phyloP scores from a whole-genome alignment of 2,329 filamentous ascomycete species.

The Colletotrichum liriopes region DNA sequence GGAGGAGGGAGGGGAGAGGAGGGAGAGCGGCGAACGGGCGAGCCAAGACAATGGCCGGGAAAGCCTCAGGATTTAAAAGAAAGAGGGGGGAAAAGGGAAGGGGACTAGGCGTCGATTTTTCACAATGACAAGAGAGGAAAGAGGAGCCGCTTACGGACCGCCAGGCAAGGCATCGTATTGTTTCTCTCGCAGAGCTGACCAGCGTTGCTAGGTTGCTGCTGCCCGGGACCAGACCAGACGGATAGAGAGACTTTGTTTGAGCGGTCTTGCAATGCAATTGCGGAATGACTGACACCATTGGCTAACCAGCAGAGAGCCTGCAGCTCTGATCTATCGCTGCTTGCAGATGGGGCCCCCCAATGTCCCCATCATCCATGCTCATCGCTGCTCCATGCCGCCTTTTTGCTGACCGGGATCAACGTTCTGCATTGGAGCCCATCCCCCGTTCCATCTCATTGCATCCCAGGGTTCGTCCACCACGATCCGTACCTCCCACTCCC shows the following conservation, averaged over 20 bases:
- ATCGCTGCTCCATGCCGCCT: neutral
- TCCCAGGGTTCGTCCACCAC: neutral
- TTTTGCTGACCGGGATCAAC: constrained; percentile 26
- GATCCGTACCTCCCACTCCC: no score
- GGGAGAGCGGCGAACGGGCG: constrained; percentile 11
- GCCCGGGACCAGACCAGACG: neutral
- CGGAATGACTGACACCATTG: constrained; percentile 28
- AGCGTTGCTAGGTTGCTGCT: neutral
- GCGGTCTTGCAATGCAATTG: neutral
- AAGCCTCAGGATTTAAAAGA: constrained; percentile 30
- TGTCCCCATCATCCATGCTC: constrained; percentile 8
- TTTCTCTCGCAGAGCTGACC: constrained; percentile 16
- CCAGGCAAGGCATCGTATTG: constrained; percentile 5
- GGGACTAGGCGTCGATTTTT: no score
- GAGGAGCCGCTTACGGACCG: constrained; percentile 32
- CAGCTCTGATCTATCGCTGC: constrained; percentile 23
- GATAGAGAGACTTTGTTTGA: neutral
- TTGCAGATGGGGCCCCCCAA: constrained; percentile 1
- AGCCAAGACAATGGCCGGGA: constrained; percentile 21
- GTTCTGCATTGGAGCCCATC: constrained; percentile 22
- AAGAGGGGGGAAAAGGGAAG: neutral
- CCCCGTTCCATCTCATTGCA: neutral
- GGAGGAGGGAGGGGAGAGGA: neutral
- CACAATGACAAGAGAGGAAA: neutral
- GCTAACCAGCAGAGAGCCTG: constrained; percentile 7